Evolutionary conservation across 495 filamentous ascomycete genomes (phyloP), one percentile per base, ranked within the genome.

Genomic region (Daldinia concentrica): DNA sequence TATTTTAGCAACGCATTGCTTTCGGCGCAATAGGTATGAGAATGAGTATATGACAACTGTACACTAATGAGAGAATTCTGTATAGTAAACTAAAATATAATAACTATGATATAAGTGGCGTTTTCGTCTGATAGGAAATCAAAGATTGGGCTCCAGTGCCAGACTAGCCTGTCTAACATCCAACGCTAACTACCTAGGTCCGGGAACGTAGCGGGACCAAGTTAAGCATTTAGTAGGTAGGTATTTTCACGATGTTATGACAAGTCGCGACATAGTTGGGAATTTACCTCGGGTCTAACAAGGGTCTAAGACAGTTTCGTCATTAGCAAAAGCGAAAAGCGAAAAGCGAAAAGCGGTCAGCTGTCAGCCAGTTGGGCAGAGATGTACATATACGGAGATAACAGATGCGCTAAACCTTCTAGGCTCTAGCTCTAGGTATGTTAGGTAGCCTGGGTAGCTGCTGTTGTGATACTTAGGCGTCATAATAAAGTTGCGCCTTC

Each of bases 301-400:
- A 48, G 43, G 43, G 30, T 29, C 55, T 36, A 55, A 43, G 45
- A 39, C 58, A 51, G 52, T 71, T 71, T 71, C 68, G 68, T 71
- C 62, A 65, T 70, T 54, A 61, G 45, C 17, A 48, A 27, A 55
- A 30, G 43, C 37, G 15, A 26, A 36, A 36, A 3, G 54, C 5
- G 29, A 48, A 27, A 55, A 30, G 43, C 37, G 15, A 26, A 36
- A 36, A 3, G 54, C 5, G 29, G 60, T 55, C 61, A 60, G 67
- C 55, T 55, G 67, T 19, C 39, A 12, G 52, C 19, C 66, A 68
- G 51, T 68, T 62, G 66, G 22, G 4, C 15, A 54, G 12, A 12
- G 54, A 34, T 6, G 15, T 52, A 59, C 0, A n/a, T 4, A 14
- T 11, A 56, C 52, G 54, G 51, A 54, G 12, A 29, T 57, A 57